Percentiles rank a stretch among this genome's conserved stretches.
Evolutionary conservation across 1,284 basidiomycete genomes (phyloP).

Genomic region (Stereum hirsutum): DNA sequence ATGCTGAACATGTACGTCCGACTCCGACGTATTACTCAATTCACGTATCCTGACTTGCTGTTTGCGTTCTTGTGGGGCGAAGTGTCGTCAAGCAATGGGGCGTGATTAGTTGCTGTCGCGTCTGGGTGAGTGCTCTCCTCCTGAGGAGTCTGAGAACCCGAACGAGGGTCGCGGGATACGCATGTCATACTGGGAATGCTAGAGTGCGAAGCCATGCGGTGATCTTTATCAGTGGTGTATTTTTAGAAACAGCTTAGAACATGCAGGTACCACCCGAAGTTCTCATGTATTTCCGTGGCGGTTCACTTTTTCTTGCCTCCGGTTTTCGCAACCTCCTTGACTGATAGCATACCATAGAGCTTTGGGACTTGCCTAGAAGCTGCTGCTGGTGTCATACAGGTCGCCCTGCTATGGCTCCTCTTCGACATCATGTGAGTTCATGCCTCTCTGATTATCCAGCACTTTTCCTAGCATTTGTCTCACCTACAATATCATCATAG

Average conservation of each 20-base stretch:
- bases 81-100: slow-evolving; percentile 81
- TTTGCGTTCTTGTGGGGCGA: no score
- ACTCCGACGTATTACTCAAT: neutral
- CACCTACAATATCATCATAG: slow-evolving; percentile 31
- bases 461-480: neutral
- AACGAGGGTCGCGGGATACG: no score
- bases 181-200: no score
- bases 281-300: no score
- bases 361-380: slow-evolving; percentile 73
- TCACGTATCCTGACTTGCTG: slow-evolving; percentile 1
- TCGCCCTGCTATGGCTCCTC: slow-evolving; percentile 78
- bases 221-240: no score
- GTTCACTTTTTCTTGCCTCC: no score
- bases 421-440: slow-evolving; percentile 75
- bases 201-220: no score
- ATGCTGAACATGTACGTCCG: slow-evolving; percentile 71
- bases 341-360: slow-evolving; percentile 34
- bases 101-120: slow-evolving; percentile 74
- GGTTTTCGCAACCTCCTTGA: neutral
- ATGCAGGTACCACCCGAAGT: no score
- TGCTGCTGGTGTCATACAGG: slow-evolving; percentile 79
- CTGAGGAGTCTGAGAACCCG: no score
- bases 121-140: slow-evolving; percentile 41
- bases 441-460: no score
- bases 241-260: no score